Evolutionary conservation across 441 rosid species (phyloP), one percentile per base, ranked within the genome.

Genomic region (Raphanus hybrid): DNA sequence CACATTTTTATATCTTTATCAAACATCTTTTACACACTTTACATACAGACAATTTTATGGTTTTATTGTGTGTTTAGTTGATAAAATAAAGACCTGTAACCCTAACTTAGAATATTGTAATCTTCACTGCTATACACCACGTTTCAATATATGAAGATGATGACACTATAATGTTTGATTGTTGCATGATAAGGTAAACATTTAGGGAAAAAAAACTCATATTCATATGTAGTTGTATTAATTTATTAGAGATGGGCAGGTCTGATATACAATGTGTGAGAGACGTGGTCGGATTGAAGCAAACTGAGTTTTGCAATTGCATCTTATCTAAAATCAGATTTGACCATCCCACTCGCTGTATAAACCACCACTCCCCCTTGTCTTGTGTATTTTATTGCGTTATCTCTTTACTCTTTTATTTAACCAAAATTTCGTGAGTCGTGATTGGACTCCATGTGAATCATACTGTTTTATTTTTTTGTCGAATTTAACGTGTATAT

Each of bases 331-430:
- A 34, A 62, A 20, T 59, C 75, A 52, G 23, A 52, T 52, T 79
- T 79, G 79, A 74, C 75, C 75, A 79, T 74, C 75, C 71, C 75
- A 75, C 68, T 57, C 74, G 9, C 58, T 73, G 69, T 67, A 11
- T 37, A 74, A 62, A 62, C 74, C 74, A 62, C 74, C 74, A 67
- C 50, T 52, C 58, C 57, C 57, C 57, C 18, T 52, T 52, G 2
- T 52, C 58, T 52, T 52, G 58, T 15, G 58, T 16, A 0, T 52
- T 50, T 66, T 66, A 9, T 78, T 45, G 58, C 59, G 43, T 59
- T 72, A 58, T 70, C 60, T 64, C 61, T 2, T 60, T 64, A 41
- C 39, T 64, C 62, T 70, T 57, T 77, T 57, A 48, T 78, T 3
- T 26, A 60, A 50, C 61, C 64, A 57, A 70, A 23, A 20, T 18